Evolutionary conservation across 108 stramenopile species (phyloP).

Genomic region (Pseudonitzschia pungens): DNA sequence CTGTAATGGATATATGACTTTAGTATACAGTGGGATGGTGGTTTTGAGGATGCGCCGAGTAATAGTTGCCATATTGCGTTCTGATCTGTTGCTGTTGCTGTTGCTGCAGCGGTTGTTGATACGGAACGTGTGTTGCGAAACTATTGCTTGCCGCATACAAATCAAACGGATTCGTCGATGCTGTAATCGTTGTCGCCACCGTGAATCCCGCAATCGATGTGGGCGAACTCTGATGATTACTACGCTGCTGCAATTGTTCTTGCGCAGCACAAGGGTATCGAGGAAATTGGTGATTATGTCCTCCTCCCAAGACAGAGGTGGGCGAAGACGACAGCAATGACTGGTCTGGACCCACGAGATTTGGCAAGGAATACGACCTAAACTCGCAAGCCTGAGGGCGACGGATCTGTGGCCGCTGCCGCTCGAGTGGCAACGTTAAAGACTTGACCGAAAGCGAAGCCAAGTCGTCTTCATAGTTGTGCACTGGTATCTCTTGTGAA

Average conservation of each 20-base stretch:
- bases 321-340: constrained; percentile 7
- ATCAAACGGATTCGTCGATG: constrained; percentile 18
- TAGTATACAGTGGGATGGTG: constrained; percentile 7
- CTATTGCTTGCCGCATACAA: not conserved
- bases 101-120: not conserved
- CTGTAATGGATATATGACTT: not conserved
- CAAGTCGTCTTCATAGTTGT: not conserved
- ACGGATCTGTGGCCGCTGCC: not conserved
- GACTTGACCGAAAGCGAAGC: not conserved
- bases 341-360: not conserved
- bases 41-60: not conserved
- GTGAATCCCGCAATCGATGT: not conserved
- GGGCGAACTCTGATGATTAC: not conserved
- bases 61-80: not conserved
- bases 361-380: not conserved
- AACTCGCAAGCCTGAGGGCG: not conserved
- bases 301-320: not conserved
- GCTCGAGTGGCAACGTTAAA: not conserved
- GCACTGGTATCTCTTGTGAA: not conserved
- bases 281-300: not conserved
- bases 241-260: not conserved
- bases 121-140: not conserved
- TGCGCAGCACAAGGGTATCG: not conserved
- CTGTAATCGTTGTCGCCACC: not conserved
- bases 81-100: not conserved